These are phyloP conservation scores for Podosphaera xanthii DNA, from an alignment of 2,329 filamentous ascomycete species.

Conservation along the genomic window DNA sequence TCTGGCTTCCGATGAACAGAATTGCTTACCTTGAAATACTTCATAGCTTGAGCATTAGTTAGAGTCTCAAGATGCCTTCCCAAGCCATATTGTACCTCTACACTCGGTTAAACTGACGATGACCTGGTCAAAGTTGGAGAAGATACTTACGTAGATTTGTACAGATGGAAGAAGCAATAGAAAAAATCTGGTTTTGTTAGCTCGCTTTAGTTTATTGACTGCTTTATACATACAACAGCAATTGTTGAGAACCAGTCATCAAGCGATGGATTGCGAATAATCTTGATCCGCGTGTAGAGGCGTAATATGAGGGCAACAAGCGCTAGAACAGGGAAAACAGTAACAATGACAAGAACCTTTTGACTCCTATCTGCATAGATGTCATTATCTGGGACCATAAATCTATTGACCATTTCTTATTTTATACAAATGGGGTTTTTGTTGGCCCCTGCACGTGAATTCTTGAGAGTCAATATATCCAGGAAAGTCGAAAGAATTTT, in stretches of 20 bases:
- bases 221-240: not conserved
- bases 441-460: too few relatives aligned
- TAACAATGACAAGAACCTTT: conserved; percentile 1
- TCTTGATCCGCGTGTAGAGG: conserved; percentile 1
- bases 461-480: too few relatives aligned
- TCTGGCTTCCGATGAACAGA: not conserved
- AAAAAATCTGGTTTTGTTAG: conserved; percentile 1
- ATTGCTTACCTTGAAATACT: not conserved
- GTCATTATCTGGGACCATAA: not conserved
- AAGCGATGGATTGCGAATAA: conserved; percentile 2
- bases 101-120: not conserved
- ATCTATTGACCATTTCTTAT: too few relatives aligned
- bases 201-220: too few relatives aligned
- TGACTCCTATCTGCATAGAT: conserved; percentile 1
- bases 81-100: conserved; percentile 3
- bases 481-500: too few relatives aligned
- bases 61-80: conserved; percentile 2
- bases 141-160: not conserved
- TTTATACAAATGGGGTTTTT: too few relatives aligned
- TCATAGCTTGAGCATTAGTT: not conserved
- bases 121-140: not conserved
- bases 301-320: not conserved
- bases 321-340: conserved; percentile 1
- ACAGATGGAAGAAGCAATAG: conserved; percentile 2
- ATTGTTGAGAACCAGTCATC: conserved; percentile 1